A percentile compares a stretch with the other conserved stretches of the same genome.
phyloP scores from a whole-genome alignment of 2,329 filamentous ascomycete genomes.

The Orbilia oligospora region DNA sequence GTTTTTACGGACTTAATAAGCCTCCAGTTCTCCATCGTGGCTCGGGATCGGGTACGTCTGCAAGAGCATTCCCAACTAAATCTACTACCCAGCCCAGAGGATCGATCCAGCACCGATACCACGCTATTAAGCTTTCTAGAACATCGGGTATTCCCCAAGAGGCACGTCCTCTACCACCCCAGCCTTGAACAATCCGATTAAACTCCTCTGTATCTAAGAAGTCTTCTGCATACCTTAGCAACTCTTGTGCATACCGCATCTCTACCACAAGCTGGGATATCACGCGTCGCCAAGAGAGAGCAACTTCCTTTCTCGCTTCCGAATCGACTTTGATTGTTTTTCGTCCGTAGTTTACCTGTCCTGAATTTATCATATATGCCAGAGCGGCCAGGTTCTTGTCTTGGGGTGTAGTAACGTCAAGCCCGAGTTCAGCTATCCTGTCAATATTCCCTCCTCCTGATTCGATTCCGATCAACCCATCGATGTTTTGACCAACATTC shows the following conservation, averaged over 20 bases:
- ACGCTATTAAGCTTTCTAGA: neutral
- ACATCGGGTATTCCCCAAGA: neutral
- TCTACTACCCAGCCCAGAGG: slow-evolving; percentile 1
- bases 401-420: neutral
- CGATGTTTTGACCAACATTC: neutral
- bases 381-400: neutral
- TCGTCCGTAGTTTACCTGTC: neutral
- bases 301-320: neutral
- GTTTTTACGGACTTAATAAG: neutral
- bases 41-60: neutral
- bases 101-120: slow-evolving; percentile 6
- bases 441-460: neutral
- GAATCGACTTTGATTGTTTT: slow-evolving; percentile 1
- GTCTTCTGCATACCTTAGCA: neutral
- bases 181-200: neutral
- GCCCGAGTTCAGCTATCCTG: neutral
- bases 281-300: neutral
- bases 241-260: neutral
- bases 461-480: neutral
- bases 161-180: neutral
- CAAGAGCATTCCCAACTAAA: slow-evolving; percentile 3
- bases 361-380: slow-evolving; percentile 1
- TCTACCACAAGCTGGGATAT: slow-evolving; percentile 7
- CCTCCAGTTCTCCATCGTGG: neutral
- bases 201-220: neutral